A percentile compares a stretch with the other conserved stretches of the same genome.
Conservation (phyloP, 2,329 filamentous ascomycete genomes). For the Leptographium wingfieldii region DNA sequence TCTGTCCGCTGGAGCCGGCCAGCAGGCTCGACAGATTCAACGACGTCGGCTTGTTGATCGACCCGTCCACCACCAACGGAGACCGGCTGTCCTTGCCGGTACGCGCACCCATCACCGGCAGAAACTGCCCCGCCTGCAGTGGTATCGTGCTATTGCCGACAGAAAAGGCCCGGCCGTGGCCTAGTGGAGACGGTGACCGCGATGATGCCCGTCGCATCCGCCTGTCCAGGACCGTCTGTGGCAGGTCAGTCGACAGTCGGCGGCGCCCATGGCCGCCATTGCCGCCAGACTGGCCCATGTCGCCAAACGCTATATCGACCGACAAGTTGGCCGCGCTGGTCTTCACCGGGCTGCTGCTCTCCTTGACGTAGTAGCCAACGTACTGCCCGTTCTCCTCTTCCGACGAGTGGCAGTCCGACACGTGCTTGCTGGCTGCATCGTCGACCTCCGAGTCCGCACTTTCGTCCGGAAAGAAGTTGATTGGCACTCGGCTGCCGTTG, state of each 20-base stretch:
- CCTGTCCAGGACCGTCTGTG: slow-evolving; percentile 40
- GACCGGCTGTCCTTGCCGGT: slow-evolving; percentile 17
- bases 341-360: slow-evolving; percentile 16
- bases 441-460: slow-evolving; percentile 32
- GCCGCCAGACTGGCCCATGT: slow-evolving; percentile 22
- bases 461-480: slow-evolving; percentile 45
- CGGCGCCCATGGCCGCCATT: slow-evolving; percentile 18
- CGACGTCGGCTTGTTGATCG: slow-evolving; percentile 17
- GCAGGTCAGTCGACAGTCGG: slow-evolving; percentile 39
- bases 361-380: slow-evolving; percentile 25
- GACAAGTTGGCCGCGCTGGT: slow-evolving; percentile 16
- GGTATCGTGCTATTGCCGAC: slow-evolving; percentile 27
- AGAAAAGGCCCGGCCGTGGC: slow-evolving; percentile 34
- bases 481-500: slow-evolving; percentile 34
- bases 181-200: slow-evolving; percentile 42
- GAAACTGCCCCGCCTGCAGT: slow-evolving; percentile 26
- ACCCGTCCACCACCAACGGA: slow-evolving; percentile 31
- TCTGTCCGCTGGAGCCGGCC: not conserved
- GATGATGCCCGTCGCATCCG: slow-evolving; percentile 37
- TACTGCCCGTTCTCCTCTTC: slow-evolving; percentile 32
- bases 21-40: not conserved
- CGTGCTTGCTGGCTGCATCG: slow-evolving; percentile 24
- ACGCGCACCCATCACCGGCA: slow-evolving; percentile 16
- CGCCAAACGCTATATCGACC: slow-evolving; percentile 34
- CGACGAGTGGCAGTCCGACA: slow-evolving; percentile 29